Evolutionary conservation across 208 protist species (phyloP).

Genomic region (Crithidia thermophila): DNA sequence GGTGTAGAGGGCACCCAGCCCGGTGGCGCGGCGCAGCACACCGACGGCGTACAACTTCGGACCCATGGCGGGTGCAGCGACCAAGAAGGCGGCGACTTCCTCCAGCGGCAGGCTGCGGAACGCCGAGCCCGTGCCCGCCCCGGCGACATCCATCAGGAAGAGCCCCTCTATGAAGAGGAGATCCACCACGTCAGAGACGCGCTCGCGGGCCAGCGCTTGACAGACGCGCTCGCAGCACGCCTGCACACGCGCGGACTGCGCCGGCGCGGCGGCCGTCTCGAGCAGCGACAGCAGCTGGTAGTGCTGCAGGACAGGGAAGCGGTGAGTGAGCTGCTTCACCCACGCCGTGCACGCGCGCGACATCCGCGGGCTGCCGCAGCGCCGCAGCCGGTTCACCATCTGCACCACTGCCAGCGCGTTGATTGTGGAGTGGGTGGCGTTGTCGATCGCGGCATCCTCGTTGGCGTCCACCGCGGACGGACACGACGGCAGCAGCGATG

Average conservation of each 20-base stretch:
- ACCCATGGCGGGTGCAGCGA: constrained; percentile 22
- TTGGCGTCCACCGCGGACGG: neutral
- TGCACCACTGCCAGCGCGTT: constrained; percentile 34
- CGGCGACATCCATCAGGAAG: constrained; percentile 35
- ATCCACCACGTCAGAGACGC: constrained; percentile 11
- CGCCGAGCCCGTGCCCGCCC: constrained; percentile 14
- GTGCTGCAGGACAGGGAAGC: constrained; percentile 71
- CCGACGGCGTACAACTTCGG: constrained; percentile 57
- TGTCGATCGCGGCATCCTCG: neutral
- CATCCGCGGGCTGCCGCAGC: constrained; percentile 41
- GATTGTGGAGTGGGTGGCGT: constrained; percentile 24
- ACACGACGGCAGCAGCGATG: constrained; percentile 37
- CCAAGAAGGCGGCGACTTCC: constrained; percentile 20
- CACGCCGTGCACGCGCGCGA: constrained; percentile 52
- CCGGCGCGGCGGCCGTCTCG: constrained; percentile 41
- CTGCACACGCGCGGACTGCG: constrained; percentile 41
- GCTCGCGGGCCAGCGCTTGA: constrained; percentile 37
- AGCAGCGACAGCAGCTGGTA: constrained; percentile 62
- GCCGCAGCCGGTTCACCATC: constrained; percentile 48
- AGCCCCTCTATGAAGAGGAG: constrained; percentile 41
- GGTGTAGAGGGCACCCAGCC: constrained; percentile 17
- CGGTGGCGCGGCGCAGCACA: constrained; percentile 48
- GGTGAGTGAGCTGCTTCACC: constrained; percentile 52
- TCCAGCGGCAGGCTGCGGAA: constrained; percentile 22
- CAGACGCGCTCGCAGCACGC: constrained; percentile 42